Evolutionary conservation across 805 yeast species (phyloP).

Genomic region (Pichia thaimueangensis): DNA sequence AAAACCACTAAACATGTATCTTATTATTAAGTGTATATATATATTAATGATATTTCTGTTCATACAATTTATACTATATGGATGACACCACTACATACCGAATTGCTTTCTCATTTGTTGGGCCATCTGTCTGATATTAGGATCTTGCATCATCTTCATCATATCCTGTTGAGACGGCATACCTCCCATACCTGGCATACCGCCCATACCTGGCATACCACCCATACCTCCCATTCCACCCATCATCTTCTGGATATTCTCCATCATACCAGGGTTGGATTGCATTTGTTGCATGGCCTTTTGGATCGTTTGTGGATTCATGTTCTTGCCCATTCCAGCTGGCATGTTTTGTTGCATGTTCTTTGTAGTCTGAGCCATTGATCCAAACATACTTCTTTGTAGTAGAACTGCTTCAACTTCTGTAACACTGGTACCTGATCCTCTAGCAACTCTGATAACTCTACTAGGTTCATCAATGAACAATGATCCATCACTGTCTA

Average conservation of each 20-base stretch:
- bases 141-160: slow-evolving; percentile 52
- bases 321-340: slow-evolving; percentile 27
- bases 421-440: slow-evolving; percentile 86
- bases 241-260: slow-evolving; percentile 63
- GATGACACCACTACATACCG: slow-evolving; percentile 22
- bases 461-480: slow-evolving; percentile 79
- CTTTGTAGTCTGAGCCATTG: slow-evolving; percentile 76
- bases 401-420: slow-evolving; percentile 89
- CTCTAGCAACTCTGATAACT: slow-evolving; percentile 84
- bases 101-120: slow-evolving; percentile 25
- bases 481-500: slow-evolving; percentile 81
- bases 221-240: slow-evolving; percentile 59
- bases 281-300: slow-evolving; percentile 54
- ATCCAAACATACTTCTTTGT: slow-evolving; percentile 92
- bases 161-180: slow-evolving; percentile 44
- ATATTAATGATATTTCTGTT: too few species aligned
- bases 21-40: too few species aligned
- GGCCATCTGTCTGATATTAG: slow-evolving; percentile 71
- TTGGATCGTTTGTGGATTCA: slow-evolving; percentile 30
- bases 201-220: slow-evolving; percentile 57
- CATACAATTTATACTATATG: too few species aligned
- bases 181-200: slow-evolving; percentile 15
- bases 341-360: slow-evolving; percentile 47
- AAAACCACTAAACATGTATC: too few species aligned
- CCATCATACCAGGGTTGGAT: slow-evolving; percentile 72